Evolutionary conservation across 305 asterid genomes (phyloP).

Genomic region (Coffea humblotiana): DNA sequence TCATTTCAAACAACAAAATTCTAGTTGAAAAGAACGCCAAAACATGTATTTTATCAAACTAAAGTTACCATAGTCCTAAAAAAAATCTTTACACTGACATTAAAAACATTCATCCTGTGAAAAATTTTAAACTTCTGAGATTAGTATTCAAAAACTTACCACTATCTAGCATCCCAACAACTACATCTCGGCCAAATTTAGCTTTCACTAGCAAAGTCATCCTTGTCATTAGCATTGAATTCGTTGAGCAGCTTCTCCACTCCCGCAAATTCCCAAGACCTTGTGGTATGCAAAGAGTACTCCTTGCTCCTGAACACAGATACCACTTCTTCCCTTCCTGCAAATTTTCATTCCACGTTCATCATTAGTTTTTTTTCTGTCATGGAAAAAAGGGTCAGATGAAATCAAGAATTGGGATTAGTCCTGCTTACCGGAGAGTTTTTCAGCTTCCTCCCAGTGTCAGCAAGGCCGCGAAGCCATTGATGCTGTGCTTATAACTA

Average conservation of each 20-base stretch:
- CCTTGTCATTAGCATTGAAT: conserved; percentile 25
- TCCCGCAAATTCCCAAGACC: conserved; percentile 92
- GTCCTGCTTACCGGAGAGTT: conserved; percentile 43
- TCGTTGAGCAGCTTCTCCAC: conserved; percentile 23
- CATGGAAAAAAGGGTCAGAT: too few relatives aligned
- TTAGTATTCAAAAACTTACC: conserved; percentile 35
- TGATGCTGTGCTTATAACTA: conserved; percentile 80
- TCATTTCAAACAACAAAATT: conserved; percentile 16
- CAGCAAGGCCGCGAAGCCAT: conserved; percentile 85
- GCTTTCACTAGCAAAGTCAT: conserved; percentile 58
- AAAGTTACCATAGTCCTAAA: too few relatives aligned
- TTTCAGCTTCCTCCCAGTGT: conserved; percentile 59
- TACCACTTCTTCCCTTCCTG: conserved; percentile 75
- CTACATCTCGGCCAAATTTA: conserved; percentile 61
- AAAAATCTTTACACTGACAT: too few relatives aligned
- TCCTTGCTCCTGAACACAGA: conserved; percentile 61
- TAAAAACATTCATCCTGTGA: too few relatives aligned
- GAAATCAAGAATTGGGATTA: background rate
- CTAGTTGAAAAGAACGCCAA: background rate
- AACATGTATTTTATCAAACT: too few relatives aligned
- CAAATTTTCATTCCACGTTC: background rate
- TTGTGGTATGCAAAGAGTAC: conserved; percentile 72
- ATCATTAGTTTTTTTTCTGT: too few relatives aligned
- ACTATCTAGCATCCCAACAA: conserved; percentile 70
- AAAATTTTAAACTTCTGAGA: too few relatives aligned